Evolutionary conservation across 2,329 filamentous ascomycete species (phyloP).

Genomic region (Fusarium tjaetaba): DNA sequence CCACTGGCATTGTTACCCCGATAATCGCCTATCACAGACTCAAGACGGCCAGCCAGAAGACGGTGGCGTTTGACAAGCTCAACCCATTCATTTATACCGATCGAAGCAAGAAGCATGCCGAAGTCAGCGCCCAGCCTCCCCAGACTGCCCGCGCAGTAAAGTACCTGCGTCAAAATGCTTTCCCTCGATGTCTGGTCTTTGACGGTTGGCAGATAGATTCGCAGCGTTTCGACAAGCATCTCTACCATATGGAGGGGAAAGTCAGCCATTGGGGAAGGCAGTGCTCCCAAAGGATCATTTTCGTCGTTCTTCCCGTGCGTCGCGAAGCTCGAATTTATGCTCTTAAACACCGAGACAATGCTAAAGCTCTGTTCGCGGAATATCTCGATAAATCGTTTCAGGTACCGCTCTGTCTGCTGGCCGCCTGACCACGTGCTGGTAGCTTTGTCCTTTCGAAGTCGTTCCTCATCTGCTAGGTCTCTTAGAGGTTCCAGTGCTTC

Average conservation of each 20-base stretch:
- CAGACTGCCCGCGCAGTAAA: conserved; percentile 92
- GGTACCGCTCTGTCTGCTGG: conserved; percentile 91
- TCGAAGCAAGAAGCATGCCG: conserved; percentile 78
- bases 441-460: conserved; percentile 56
- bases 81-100: conserved; percentile 78
- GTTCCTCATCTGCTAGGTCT: conserved; percentile 91
- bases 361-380: conserved; percentile 98
- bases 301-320: conserved; percentile 25
- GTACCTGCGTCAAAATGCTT: conserved; percentile 88
- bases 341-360: conserved; percentile 93
- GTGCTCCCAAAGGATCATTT: conserved; percentile 58
- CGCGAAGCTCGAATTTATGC: conserved; percentile 67
- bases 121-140: conserved; percentile 93
- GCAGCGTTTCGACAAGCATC: conserved; percentile 80
- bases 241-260: conserved; percentile 87
- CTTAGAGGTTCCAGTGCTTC: conserved; percentile 85
- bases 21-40: conserved; percentile 71
- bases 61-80: conserved; percentile 90
- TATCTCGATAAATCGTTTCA: conserved; percentile 96
- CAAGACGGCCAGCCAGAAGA: conserved; percentile 80
- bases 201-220: conserved; percentile 81
- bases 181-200: conserved; percentile 83
- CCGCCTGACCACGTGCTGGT: conserved; percentile 70
- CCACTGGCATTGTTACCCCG: conserved; percentile 36
- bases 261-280: conserved; percentile 81